A percentile compares a stretch with the other conserved stretches of the same genome.
These are phyloP conservation scores for Arthromyces matolae DNA, from an alignment of 768 basidiomycete species.

Conservation along the genomic window DNA sequence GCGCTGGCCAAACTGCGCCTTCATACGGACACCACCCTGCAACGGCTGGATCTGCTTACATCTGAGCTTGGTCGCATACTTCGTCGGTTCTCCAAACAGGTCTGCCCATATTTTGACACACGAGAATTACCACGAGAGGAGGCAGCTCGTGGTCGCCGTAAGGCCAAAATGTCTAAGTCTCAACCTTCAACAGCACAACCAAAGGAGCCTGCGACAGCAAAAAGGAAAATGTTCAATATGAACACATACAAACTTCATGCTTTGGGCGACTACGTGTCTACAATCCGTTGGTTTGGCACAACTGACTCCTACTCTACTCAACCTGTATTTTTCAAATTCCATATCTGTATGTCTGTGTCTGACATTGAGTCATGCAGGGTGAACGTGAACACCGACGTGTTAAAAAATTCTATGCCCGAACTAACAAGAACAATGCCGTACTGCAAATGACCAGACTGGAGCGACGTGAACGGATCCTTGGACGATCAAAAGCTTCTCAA, in stretches of 20 bases:
- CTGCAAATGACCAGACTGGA: constrained; percentile 21
- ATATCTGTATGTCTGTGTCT: no score
- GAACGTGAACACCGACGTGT: constrained; percentile 38
- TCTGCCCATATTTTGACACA: not conserved
- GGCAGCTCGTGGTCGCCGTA: not conserved
- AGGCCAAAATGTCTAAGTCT: constrained; percentile 5
- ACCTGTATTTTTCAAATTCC: constrained; percentile 28
- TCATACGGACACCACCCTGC: not conserved
- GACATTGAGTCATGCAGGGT: constrained; percentile 30
- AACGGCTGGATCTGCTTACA: not conserved
- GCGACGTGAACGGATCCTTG: not conserved
- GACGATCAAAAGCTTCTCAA: not conserved
- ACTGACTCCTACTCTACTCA: constrained; percentile 41
- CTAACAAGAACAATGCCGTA: constrained; percentile 29
- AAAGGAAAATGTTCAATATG: constrained; percentile 8
- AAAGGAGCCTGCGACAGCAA: not conserved
- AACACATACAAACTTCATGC: constrained; percentile 14
- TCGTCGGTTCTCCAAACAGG: not conserved
- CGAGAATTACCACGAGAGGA: not conserved
- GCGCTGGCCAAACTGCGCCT: not conserved
- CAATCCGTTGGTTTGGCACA: constrained; percentile 23
- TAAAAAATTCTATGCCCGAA: constrained; percentile 34
- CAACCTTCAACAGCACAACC: not conserved
- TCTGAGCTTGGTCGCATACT: not conserved
- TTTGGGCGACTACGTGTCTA: constrained; percentile 8